Base-by-base conservation (phyloP, 176 grass and related monocot genomes). In the Chrysopogon serrulatus region DNA sequence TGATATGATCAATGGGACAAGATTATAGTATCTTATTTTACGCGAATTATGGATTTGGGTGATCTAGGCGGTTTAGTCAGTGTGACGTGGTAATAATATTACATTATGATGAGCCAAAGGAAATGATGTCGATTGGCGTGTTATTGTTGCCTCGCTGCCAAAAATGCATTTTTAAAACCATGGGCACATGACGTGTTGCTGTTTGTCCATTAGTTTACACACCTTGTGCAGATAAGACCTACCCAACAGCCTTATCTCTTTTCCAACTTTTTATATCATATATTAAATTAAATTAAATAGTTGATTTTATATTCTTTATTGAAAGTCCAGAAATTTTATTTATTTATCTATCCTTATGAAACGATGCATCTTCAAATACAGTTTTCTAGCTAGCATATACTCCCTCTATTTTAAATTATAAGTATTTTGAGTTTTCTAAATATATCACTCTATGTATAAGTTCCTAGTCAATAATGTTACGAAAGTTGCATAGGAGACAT, bases 1-100 rank as follows among this genome's bases (percentile, higher is more conserved):
- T 53, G 73, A 82, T 73, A 65, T 79, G 71, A 68, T 80, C 59
- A 62, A 47, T 47, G 70, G 28, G 73, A 77, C 87, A 90, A 59
- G 18, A 1, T 59, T 60, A 59, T 47, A 43, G 49, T 54, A 27
- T 51, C n/a, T 41, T 90, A 72, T 83, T 90, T 74, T 83, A 79
- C 31, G 28, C 27, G 26, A 48, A 79, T 83, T 74, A 37, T 60
- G 42, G 73, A 86, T 83, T 32, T 60, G 67, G 42, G 79, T 72
- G 73, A 86, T 86, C 54, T 74, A 61, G 23, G 35, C 33, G 57
- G 21, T 66, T 61, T 54, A 67, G n/a, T 48, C 59, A 13, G 49
- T 37, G 21, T 90, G 79, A 65, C 47, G 65, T 69, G 49, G 27
- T 28, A 79, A 82, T 35, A 19, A 1, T 47, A 84, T 37, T 57